Base-by-base conservation (phyloP, 495 filamentous ascomycete species). In the Astrocystis sublimbata region DNA sequence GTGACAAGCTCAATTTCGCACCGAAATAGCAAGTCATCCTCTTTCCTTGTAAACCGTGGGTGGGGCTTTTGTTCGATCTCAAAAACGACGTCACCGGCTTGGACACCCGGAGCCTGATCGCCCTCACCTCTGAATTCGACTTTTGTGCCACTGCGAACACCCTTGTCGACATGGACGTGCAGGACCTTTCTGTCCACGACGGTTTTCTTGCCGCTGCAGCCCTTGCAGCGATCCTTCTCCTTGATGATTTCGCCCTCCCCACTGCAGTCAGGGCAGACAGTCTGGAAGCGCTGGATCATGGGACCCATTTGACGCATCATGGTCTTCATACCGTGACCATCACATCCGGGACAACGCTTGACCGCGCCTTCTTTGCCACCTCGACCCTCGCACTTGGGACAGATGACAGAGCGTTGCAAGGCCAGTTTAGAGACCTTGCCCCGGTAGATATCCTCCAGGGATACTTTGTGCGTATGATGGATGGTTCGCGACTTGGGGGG, bases 241-340 rank as follows among this genome's bases (percentile, higher is more conserved):
- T 89, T 89, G 72, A 99, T 91, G 58, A 89, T 92, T 79, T 99
- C 96, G 50, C 96, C 92, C 75, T 98, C 96, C 62, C 94, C 94
- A 61, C 92, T 91, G 73, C 94, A 99, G 76, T 99, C 94, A 31
- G 92, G 91, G 86, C 94, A 99, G 63, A 97, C 92, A 19, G 96
- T 98, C 84, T 98, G 96, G 86, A 98, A 98, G 52, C 94, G 90
- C 79, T 98, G 96, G 71, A 98, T 98, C 94, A 99, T 99, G 54
- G 94, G 94, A 53, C 96, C 94, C 93, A 98, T 98, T 82, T 98
- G 96, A 69, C 94, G 90, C 94, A 98, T 97, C 93, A 99, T 98
- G 21, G 90, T 97, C 88, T 98, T 98, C 91, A 96, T 96, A 77
- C 94, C 96, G 63, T 87, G 84, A 68, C 94, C 94, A 62, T 96